phyloP scores from a whole-genome alignment of 2,329 filamentous ascomycete species.

The Acrodontium crateriforme region DNA sequence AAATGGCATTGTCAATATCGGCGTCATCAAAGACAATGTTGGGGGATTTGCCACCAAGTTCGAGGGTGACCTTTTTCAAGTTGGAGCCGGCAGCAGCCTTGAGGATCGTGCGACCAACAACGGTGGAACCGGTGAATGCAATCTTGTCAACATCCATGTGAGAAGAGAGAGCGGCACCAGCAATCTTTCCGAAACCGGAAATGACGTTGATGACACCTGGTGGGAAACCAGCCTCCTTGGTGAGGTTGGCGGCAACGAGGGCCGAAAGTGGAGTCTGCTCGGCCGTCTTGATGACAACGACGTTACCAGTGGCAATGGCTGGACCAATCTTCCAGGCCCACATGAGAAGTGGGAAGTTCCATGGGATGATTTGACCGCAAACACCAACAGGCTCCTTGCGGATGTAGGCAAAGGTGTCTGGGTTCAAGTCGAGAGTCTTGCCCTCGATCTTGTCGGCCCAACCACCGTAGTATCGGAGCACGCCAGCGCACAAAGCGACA shows the following conservation, averaged over 20 bases:
- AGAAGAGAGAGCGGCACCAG: slow-evolving; percentile 59
- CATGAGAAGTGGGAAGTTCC: slow-evolving; percentile 72
- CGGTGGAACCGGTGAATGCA: slow-evolving; percentile 66
- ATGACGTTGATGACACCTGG: slow-evolving; percentile 56
- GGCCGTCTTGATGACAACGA: slow-evolving; percentile 58
- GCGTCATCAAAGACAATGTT: slow-evolving; percentile 71
- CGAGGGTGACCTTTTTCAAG: slow-evolving; percentile 69
- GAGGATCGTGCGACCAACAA: slow-evolving; percentile 63
- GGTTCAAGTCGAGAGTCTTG: slow-evolving; percentile 68
- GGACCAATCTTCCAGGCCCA: slow-evolving; percentile 70
- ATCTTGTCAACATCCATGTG: slow-evolving; percentile 78
- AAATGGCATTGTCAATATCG: slow-evolving; percentile 62
- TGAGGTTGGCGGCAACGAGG: slow-evolving; percentile 48
- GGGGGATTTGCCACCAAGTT: slow-evolving; percentile 68
- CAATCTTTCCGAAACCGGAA: slow-evolving; percentile 64
- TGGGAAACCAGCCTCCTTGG: slow-evolving; percentile 69
- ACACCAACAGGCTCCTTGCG: slow-evolving; percentile 53
- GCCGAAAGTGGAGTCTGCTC: slow-evolving; percentile 63
- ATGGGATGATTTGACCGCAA: slow-evolving; percentile 73
- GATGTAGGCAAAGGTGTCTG: slow-evolving; percentile 74
- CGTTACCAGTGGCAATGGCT: slow-evolving; percentile 59
- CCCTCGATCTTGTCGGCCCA: slow-evolving; percentile 88
- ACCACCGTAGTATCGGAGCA: slow-evolving; percentile 74
- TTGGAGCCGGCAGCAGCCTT: slow-evolving; percentile 66
- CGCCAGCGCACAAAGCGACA: slow-evolving; percentile 51